Conservation (phyloP, 2,329 filamentous ascomycete genomes). For the Trichoderma hamatum region DNA sequence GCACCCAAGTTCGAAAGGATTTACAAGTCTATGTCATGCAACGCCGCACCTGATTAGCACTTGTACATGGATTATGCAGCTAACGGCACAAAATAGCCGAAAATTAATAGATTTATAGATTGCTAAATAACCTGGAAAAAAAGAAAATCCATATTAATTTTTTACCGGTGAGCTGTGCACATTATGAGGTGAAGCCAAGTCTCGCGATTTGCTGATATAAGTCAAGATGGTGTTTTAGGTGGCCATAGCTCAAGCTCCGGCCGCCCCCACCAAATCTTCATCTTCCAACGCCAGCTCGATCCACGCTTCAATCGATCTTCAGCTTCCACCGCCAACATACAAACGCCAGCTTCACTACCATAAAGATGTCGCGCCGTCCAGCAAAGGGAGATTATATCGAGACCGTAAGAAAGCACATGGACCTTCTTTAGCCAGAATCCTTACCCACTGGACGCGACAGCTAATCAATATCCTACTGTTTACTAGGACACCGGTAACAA, state of each 20-base stretch:
- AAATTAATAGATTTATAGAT: neutral
- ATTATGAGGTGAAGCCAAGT: neutral
- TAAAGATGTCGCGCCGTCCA: conserved; percentile 72
- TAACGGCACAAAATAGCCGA: neutral
- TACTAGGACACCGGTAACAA: conserved; percentile 94
- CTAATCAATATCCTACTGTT: conserved; percentile 7
- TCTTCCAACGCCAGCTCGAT: neutral
- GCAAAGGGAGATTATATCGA: conserved; percentile 94
- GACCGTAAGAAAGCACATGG: conserved; percentile 62
- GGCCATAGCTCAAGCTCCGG: conserved; percentile 23
- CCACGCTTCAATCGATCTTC: neutral
- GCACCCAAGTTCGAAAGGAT: neutral
- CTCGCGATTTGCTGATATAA: neutral
- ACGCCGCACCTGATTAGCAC: neutral
- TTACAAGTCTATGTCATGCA: neutral
- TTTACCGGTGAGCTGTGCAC: neutral
- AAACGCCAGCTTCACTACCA: conserved; percentile 24
- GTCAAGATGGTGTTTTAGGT: neutral
- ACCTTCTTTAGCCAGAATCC: neutral
- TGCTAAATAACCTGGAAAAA: neutral
- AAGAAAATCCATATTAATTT: neutral
- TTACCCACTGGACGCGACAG: neutral
- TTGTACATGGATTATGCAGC: neutral
- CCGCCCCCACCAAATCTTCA: conserved; percentile 1
- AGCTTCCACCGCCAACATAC: neutral